Conservation (phyloP, 768 basidiomycete species). For the Hericium erinaceus region DNA sequence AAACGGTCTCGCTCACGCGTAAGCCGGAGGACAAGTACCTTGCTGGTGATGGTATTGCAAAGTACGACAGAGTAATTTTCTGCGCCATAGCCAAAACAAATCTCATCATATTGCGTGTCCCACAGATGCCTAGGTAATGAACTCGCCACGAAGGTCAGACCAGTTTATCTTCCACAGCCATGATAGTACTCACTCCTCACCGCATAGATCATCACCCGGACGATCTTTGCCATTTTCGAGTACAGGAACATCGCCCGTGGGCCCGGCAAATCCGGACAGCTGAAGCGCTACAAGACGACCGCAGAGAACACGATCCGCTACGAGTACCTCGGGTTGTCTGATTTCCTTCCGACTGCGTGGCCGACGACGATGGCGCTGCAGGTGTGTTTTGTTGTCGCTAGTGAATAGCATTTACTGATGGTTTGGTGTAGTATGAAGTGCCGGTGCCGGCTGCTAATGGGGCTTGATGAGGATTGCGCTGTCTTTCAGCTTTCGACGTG, state of each 20-base stretch:
- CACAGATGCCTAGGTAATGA: constrained; percentile 36
- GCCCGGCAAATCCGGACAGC: constrained; percentile 55
- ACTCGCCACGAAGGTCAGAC: constrained; percentile 43
- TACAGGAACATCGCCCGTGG: constrained; percentile 53
- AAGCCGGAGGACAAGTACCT: constrained; percentile 36
- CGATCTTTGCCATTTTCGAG: constrained; percentile 55
- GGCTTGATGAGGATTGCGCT: neutral
- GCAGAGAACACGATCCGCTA: constrained; percentile 36
- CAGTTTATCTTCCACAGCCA: neutral
- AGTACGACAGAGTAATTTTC: constrained; percentile 14
- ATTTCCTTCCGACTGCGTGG: constrained; percentile 51
- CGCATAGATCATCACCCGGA: constrained; percentile 43
- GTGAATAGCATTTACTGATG: neutral
- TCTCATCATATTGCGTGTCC: constrained; percentile 19
- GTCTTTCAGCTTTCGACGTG: no score
- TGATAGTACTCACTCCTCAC: neutral
- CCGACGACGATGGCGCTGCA: constrained; percentile 56
- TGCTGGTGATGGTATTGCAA: constrained; percentile 38
- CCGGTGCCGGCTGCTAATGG: neutral
- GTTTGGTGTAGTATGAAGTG: neutral
- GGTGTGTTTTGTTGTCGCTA: constrained; percentile 25
- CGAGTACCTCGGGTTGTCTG: constrained; percentile 41
- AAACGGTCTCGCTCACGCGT: constrained; percentile 35
- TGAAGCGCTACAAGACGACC: constrained; percentile 50
- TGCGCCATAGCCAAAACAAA: neutral